Evolutionary conservation across 345 rosid genomes (phyloP).

Genomic region (Camelina hispida): DNA sequence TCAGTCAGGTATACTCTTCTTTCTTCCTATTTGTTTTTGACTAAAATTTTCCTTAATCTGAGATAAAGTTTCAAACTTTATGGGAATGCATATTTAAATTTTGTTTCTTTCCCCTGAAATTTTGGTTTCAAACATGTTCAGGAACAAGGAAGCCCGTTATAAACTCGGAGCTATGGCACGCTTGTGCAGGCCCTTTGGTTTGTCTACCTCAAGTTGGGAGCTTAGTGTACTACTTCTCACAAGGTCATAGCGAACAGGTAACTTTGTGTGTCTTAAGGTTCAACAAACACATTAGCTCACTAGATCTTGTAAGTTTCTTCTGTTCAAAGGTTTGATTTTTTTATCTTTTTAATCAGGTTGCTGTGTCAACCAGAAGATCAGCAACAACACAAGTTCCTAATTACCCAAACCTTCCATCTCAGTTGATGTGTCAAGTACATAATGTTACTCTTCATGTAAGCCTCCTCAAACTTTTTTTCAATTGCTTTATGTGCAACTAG

Average conservation of each 20-base stretch:
- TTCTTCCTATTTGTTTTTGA: no score
- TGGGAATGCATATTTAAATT: not conserved
- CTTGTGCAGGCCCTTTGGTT: slow-evolving; percentile 98
- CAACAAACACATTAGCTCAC: slow-evolving; percentile 5
- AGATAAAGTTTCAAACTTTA: not conserved
- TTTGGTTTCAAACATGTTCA: slow-evolving; percentile 35
- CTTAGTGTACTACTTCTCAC: slow-evolving; percentile 93
- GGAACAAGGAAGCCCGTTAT: slow-evolving; percentile 69
- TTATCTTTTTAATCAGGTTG: slow-evolving; percentile 57
- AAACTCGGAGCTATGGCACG: slow-evolving; percentile 95
- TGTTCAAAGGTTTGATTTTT: not conserved
- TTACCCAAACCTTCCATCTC: slow-evolving; percentile 94
- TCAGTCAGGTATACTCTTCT: slow-evolving; percentile 73
- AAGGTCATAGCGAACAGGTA: slow-evolving; percentile 99
- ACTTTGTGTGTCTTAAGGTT: not conserved
- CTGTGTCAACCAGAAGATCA: slow-evolving; percentile 87
- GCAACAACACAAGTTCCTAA: slow-evolving; percentile 93
- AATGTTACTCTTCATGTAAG: slow-evolving; percentile 85
- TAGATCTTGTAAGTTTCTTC: slow-evolving; percentile 4
- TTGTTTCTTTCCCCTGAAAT: not conserved
- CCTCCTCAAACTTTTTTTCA: slow-evolving; percentile 3
- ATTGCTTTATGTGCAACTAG: not conserved
- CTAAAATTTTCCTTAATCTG: no score
- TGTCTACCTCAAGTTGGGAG: slow-evolving; percentile 93
- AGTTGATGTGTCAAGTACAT: slow-evolving; percentile 97